These are phyloP conservation scores for Houttuynia cordata DNA, from an alignment of 164 flowering plant species.

Conservation along the genomic window DNA sequence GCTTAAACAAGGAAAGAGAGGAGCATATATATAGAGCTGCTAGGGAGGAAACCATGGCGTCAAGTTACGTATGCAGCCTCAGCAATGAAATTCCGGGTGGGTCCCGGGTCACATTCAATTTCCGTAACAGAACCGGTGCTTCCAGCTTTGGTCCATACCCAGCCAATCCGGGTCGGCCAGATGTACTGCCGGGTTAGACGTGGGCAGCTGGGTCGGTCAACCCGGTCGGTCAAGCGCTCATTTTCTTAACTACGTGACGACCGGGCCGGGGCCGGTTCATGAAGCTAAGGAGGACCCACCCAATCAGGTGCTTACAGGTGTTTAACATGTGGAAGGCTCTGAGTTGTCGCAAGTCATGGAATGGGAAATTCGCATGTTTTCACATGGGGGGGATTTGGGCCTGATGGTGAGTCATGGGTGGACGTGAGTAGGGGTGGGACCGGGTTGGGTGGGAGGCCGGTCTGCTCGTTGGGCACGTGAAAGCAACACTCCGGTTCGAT, in stretches of 20 bases:
- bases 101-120: background rate
- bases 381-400: too few species aligned
- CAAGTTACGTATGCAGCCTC: background rate
- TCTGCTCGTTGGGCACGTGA: conserved; percentile 1
- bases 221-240: background rate
- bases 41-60: background rate
- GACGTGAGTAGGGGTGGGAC: background rate
- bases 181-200: too few species aligned
- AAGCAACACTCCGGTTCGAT: background rate
- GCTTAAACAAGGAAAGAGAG: background rate
- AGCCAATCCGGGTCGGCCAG: background rate
- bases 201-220: background rate
- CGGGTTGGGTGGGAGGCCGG: conserved; percentile 2
- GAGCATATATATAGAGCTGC: background rate
- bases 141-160: too few species aligned
- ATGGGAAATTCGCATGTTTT: too few species aligned
- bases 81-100: background rate
- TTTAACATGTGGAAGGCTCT: too few species aligned
- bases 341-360: too few species aligned
- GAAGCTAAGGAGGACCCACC: too few species aligned
- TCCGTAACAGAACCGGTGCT: background rate
- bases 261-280: too few species aligned
- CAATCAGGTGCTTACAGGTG: too few species aligned
- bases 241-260: background rate
- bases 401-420: background rate